Conservation (phyloP, 345 rosid genomes). For the Murraya koenigii region DNA sequence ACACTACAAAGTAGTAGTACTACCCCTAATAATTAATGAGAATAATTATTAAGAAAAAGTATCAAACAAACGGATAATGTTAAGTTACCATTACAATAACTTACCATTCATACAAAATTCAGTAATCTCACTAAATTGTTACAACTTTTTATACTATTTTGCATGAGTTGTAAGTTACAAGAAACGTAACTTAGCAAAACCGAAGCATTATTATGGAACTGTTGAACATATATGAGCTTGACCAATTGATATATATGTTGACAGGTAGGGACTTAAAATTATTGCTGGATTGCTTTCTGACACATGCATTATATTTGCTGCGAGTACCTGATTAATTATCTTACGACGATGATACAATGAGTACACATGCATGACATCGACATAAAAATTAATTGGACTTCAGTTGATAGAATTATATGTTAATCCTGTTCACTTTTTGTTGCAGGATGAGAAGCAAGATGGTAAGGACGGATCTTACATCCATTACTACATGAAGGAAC, state of each 20-base stretch:
- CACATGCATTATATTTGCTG: neutral
- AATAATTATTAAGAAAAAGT: too few relatives aligned
- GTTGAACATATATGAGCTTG: too few relatives aligned
- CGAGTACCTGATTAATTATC: neutral
- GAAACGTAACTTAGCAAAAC: too few relatives aligned
- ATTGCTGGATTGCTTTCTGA: neutral
- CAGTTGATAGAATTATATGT: neutral
- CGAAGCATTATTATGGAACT: neutral
- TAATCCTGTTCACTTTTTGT: neutral
- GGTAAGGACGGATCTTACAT: constrained; percentile 61
- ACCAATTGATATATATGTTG: neutral
- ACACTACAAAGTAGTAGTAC: neutral
- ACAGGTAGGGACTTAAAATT: neutral
- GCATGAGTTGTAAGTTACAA: too few relatives aligned
- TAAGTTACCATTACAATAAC: too few relatives aligned
- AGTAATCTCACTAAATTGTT: too few relatives aligned
- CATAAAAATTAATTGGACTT: neutral
- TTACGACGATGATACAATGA: neutral
- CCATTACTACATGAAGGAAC: constrained; percentile 49
- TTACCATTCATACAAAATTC: too few relatives aligned
- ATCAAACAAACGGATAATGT: too few relatives aligned
- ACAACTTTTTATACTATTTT: too few relatives aligned
- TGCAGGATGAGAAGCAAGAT: constrained; percentile 54
- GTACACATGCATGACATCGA: neutral
- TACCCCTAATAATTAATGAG: too few relatives aligned